Evolutionary conservation across 2,329 filamentous ascomycete species (phyloP).

Genomic region (Fusarium nelsonii): DNA sequence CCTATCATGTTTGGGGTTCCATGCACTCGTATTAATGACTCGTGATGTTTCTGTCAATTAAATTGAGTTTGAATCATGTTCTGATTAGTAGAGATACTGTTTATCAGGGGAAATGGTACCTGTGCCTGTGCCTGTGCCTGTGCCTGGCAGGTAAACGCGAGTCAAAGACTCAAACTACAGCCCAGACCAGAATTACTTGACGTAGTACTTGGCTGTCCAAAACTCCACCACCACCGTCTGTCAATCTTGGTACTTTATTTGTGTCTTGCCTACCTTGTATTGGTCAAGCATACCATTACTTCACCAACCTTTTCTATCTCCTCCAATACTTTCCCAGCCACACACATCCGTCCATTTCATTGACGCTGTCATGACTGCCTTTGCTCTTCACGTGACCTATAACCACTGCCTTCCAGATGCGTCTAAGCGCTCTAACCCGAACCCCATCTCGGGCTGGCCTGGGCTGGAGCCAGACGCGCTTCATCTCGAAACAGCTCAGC

Average conservation of each 20-base stretch:
- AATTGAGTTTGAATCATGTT: slow-evolving; percentile 9
- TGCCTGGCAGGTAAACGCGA: slow-evolving; percentile 12
- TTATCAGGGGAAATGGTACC: slow-evolving; percentile 13
- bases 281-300: neutral
- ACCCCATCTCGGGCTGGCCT: slow-evolving; percentile 17
- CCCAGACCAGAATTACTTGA: slow-evolving; percentile 9
- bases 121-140: neutral
- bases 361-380: neutral
- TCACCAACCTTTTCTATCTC: neutral
- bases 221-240: slow-evolving; percentile 21
- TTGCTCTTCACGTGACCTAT: slow-evolving; percentile 27
- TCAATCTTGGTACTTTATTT: neutral
- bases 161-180: slow-evolving; percentile 37
- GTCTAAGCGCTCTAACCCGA: slow-evolving; percentile 14
- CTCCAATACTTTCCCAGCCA: slow-evolving; percentile 4
- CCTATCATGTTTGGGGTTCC: slow-evolving; percentile 7
- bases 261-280: neutral
- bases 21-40: slow-evolving; percentile 13
- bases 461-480: slow-evolving; percentile 22
- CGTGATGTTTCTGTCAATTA: slow-evolving; percentile 7
- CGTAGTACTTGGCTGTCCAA: neutral
- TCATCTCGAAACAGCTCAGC: slow-evolving; percentile 22
- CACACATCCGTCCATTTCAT: neutral
- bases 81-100: neutral
- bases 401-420: slow-evolving; percentile 25